Percentiles rank a stretch among this genome's conserved stretches.
phyloP scores from a whole-genome alignment of 805 yeast species.

The Ogataea ramenticola region DNA sequence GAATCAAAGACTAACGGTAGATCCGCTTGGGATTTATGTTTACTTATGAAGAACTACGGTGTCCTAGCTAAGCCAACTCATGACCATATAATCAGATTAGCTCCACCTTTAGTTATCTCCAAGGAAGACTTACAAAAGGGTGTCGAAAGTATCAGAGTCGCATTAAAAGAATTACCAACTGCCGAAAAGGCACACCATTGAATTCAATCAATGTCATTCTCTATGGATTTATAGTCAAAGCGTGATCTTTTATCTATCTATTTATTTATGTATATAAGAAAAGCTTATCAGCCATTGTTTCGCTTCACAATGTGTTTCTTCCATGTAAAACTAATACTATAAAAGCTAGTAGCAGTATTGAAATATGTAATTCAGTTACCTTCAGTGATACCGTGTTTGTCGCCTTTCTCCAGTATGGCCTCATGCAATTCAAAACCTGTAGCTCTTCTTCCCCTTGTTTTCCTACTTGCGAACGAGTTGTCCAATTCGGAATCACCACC shows the following conservation, averaged over 20 bases:
- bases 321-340: too few species aligned
- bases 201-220: not conserved
- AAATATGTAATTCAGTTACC: too few species aligned
- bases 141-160: constrained; percentile 59
- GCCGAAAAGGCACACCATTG: constrained; percentile 39
- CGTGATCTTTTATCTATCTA: not conserved
- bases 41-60: constrained; percentile 82
- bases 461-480: too few species aligned
- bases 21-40: constrained; percentile 93
- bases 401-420: constrained; percentile 14
- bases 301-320: too few species aligned
- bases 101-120: constrained; percentile 90
- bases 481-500: too few species aligned
- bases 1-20: constrained; percentile 76
- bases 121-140: constrained; percentile 82
- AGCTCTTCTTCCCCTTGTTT: constrained; percentile 22
- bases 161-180: constrained; percentile 50
- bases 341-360: too few species aligned
- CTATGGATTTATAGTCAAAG: not conserved
- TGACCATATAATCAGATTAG: constrained; percentile 89
- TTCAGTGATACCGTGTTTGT: too few species aligned
- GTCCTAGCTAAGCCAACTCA: constrained; percentile 96
- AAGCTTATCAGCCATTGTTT: not conserved
- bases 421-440: constrained; percentile 68
- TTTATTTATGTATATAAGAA: not conserved